Percentiles rank a stretch among this genome's conserved stretches.
Conservation (phyloP, 2,329 filamentous ascomycete species). For the Colletotrichum noveboracense region DNA sequence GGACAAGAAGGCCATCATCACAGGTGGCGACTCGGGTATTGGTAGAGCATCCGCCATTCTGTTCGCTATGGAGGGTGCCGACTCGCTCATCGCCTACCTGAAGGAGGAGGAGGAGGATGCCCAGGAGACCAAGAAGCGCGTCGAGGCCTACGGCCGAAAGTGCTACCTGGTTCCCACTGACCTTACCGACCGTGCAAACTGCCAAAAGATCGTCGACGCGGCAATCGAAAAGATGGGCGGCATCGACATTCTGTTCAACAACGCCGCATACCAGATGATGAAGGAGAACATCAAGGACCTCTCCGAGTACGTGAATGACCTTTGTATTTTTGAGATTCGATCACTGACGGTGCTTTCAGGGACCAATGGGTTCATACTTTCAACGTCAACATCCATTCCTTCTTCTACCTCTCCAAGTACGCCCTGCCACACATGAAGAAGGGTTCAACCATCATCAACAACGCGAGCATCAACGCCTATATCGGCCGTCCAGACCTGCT, state of each 20-base stretch:
- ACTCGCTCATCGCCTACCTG: constrained; percentile 75
- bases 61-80: constrained; percentile 82
- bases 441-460: constrained; percentile 85
- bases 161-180: constrained; percentile 70
- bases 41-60: constrained; percentile 77
- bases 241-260: constrained; percentile 79
- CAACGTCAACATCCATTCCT: constrained; percentile 82
- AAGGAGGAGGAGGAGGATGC: constrained; percentile 80
- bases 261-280: constrained; percentile 74
- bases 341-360: constrained; percentile 1
- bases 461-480: constrained; percentile 84
- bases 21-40: constrained; percentile 81
- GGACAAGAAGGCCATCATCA: constrained; percentile 79
- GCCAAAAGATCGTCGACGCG: constrained; percentile 71
- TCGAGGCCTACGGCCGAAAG: constrained; percentile 70
- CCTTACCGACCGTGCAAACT: constrained; percentile 69
- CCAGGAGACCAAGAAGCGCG: constrained; percentile 72
- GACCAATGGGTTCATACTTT: constrained; percentile 84
- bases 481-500: constrained; percentile 80
- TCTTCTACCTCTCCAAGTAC: constrained; percentile 84
- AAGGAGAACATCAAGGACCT: constrained; percentile 73
- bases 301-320: constrained; percentile 57
- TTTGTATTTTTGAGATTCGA: background rate
- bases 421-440: constrained; percentile 73
- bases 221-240: constrained; percentile 69